Evolutionary conservation across 148 eudicot genomes (phyloP).

Genomic region (Polygonum aviculare): DNA sequence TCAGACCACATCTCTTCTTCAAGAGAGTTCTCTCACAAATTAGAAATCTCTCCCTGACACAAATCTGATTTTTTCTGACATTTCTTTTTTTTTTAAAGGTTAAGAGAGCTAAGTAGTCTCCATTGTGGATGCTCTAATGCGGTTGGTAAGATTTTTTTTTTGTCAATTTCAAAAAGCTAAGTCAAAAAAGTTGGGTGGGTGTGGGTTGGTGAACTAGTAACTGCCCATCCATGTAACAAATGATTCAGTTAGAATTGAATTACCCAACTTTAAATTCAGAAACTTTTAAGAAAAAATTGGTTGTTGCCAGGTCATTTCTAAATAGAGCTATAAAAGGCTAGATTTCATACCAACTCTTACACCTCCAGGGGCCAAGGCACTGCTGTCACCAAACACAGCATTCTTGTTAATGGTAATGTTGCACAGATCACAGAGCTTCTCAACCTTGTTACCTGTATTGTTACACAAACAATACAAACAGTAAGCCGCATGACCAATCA

Average conservation of each 20-base stretch:
- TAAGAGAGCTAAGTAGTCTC: no score
- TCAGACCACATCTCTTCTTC: no score
- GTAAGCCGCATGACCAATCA: neutral
- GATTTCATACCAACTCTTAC: conserved; percentile 74
- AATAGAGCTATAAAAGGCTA: neutral
- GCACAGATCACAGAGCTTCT: conserved; percentile 95
- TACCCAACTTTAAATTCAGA: neutral
- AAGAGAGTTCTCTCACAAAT: no score
- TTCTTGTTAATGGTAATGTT: conserved; percentile 98
- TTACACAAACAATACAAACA: neutral
- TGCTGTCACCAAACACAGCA: conserved; percentile 98
- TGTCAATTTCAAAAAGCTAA: neutral
- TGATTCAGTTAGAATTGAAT: neutral
- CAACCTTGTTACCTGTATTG: conserved; percentile 86
- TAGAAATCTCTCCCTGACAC: no score
- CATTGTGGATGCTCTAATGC: no score
- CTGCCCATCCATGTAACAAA: neutral
- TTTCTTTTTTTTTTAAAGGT: no score
- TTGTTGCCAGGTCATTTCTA: neutral
- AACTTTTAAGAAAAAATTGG: neutral
- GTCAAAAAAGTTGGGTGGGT: neutral
- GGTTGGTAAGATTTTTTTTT: neutral
- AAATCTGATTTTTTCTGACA: no score
- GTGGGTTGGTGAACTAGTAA: neutral
- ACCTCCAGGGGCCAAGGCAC: conserved; percentile 99